Conservation (phyloP, 345 rosid genomes). For the Dimocarpus longan region DNA sequence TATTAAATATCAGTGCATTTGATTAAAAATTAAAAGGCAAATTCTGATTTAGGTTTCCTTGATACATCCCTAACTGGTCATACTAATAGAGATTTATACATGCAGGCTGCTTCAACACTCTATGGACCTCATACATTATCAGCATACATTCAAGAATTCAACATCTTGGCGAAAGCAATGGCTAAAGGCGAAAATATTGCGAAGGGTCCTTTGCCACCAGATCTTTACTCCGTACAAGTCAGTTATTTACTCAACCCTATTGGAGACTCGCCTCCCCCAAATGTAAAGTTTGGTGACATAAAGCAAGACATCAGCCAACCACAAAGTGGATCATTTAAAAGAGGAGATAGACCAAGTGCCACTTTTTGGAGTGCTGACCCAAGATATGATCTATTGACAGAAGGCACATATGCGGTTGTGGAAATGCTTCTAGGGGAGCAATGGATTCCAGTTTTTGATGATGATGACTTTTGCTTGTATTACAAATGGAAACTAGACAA, state of each 20-base stretch:
- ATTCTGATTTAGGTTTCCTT: not conserved
- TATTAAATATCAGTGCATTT: not conserved
- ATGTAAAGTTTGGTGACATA: constrained; percentile 50
- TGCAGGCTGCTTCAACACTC: constrained; percentile 66
- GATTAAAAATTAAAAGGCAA: not conserved
- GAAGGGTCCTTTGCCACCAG: constrained; percentile 44
- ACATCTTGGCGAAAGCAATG: constrained; percentile 49
- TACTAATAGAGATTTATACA: not conserved
- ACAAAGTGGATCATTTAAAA: constrained; percentile 36
- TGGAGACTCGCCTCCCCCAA: constrained; percentile 44
- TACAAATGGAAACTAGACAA: constrained; percentile 49
- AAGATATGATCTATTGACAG: constrained; percentile 55
- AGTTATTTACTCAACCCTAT: constrained; percentile 32
- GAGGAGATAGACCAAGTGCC: constrained; percentile 44
- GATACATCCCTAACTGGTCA: not conserved
- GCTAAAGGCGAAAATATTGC: constrained; percentile 34
- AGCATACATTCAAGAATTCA: constrained; percentile 62
- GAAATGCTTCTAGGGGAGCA: constrained; percentile 46
- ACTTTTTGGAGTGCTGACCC: constrained; percentile 63
- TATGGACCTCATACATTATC: constrained; percentile 63
- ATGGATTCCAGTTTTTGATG: constrained; percentile 57
- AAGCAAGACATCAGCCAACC: constrained; percentile 40
- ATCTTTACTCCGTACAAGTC: constrained; percentile 48
- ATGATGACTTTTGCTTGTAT: constrained; percentile 55
- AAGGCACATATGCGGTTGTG: constrained; percentile 56